phyloP scores from a whole-genome alignment of 83 land plant species.

The Diphasiastrum complanatum region DNA sequence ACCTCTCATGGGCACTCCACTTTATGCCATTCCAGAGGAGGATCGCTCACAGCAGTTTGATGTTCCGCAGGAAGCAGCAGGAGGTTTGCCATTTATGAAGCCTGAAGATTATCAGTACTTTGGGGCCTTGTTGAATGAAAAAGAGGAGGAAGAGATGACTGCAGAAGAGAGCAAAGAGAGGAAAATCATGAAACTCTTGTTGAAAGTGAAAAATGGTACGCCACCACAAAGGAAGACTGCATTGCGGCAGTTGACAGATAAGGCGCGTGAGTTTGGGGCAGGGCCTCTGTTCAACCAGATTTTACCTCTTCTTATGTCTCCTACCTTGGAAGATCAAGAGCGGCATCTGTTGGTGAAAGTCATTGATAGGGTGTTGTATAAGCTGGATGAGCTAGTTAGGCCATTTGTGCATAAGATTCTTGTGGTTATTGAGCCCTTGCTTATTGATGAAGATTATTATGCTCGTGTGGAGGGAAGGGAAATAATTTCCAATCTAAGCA shows the following conservation, averaged over 20 bases:
- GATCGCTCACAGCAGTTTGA: constrained; percentile 89
- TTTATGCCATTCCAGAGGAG: constrained; percentile 88
- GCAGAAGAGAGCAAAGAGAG: constrained; percentile 95
- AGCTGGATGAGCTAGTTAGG: constrained; percentile 85
- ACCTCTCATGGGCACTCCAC: constrained; percentile 71
- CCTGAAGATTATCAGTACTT: constrained; percentile 95
- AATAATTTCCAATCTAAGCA: constrained; percentile 88
- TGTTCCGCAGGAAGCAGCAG: constrained; percentile 87
- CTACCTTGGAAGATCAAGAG: constrained; percentile 94
- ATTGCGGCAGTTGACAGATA: constrained; percentile 85
- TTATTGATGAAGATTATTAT: constrained; percentile 97
- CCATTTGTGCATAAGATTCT: constrained; percentile 96
- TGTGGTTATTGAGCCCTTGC: constrained; percentile 90
- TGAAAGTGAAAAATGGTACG: constrained; percentile 96
- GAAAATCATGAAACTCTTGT: constrained; percentile 90
- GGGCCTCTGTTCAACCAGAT: constrained; percentile 92
- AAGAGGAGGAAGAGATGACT: constrained; percentile 83
- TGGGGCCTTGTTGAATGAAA: constrained; percentile 74
- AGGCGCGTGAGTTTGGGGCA: constrained; percentile 92
- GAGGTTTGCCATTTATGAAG: constrained; percentile 91
- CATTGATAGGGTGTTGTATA: constrained; percentile 86
- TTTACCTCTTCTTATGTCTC: constrained; percentile 89
- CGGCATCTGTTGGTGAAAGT: constrained; percentile 93
- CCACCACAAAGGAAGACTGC: constrained; percentile 97
- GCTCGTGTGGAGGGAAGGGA: constrained; percentile 98